phyloP scores from a whole-genome alignment of 1,139 yeast species.

The Nakaseomyces delphensis region DNA sequence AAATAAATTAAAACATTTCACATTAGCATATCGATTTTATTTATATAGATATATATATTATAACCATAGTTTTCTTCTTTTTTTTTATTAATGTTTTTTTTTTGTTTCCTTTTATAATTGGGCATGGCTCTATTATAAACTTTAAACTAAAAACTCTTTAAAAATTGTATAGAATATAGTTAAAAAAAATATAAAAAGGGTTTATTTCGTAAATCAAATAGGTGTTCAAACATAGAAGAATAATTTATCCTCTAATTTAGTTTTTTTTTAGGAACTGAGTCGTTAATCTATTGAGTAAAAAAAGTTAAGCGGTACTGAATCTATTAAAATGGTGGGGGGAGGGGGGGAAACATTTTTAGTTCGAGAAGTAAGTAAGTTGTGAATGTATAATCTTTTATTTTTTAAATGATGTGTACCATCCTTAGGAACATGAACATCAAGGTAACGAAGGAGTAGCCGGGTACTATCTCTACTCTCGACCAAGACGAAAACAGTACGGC shows the following conservation, averaged over 20 bases:
- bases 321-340: too few relatives aligned
- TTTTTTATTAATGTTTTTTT: too few relatives aligned
- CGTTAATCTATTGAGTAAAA: conserved; percentile 1
- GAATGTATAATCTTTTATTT: conserved; percentile 1
- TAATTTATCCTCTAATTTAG: background rate
- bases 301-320: background rate
- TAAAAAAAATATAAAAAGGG: background rate
- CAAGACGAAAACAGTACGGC: conserved; percentile 20
- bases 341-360: background rate
- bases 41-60: too few relatives aligned
- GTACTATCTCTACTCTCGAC: conserved; percentile 19
- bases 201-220: too few relatives aligned
- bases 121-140: background rate
- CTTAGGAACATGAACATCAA: conserved; percentile 18
- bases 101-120: background rate
- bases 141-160: background rate
- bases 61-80: too few relatives aligned
- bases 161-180: background rate
- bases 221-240: background rate
- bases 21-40: too few relatives aligned
- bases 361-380: background rate
- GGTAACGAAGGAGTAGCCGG: conserved; percentile 22
- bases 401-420: conserved; percentile 20
- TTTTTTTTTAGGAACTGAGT: background rate
- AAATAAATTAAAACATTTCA: too few relatives aligned